phyloP scores from a whole-genome alignment of 768 basidiomycete species.

The Collybia mongolica region DNA sequence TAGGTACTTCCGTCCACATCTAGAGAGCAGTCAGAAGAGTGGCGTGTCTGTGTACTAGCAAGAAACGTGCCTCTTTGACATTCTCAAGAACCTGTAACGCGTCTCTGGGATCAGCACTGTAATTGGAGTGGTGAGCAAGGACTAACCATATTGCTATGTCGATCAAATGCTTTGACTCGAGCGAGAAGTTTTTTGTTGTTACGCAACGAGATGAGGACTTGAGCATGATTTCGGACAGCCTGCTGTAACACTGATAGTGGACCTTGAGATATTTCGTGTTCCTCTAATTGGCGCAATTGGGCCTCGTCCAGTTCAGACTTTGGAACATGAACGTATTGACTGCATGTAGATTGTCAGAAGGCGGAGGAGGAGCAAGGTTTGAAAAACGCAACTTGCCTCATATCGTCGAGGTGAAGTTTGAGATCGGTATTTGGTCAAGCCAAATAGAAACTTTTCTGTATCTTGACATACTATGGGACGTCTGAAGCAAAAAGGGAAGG shows the following conservation, averaged over 20 bases:
- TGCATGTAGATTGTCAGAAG: slow-evolving; percentile 25
- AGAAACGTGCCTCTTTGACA: slow-evolving; percentile 80
- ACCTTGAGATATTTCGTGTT: slow-evolving; percentile 98
- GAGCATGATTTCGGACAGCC: slow-evolving; percentile 95
- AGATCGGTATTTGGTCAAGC: slow-evolving; percentile 25
- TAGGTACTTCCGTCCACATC: slow-evolving; percentile 99
- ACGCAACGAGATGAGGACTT: slow-evolving; percentile 93
- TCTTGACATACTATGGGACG: slow-evolving; percentile 59
- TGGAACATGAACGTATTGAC: slow-evolving; percentile 95
- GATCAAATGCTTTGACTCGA: slow-evolving; percentile 96
- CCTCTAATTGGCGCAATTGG: slow-evolving; percentile 92
- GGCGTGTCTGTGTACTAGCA: background rate
- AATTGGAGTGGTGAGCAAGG: background rate
- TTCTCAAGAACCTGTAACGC: slow-evolving; percentile 84
- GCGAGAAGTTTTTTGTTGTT: slow-evolving; percentile 98
- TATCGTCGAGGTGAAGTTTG: slow-evolving; percentile 17
- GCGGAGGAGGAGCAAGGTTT: background rate
- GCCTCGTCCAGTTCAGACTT: slow-evolving; percentile 98
- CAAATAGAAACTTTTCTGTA: slow-evolving; percentile 34
- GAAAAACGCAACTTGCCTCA: slow-evolving; percentile 31
- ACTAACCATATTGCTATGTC: slow-evolving; percentile 97
- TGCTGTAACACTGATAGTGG: slow-evolving; percentile 95
- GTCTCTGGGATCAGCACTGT: slow-evolving; percentile 11
- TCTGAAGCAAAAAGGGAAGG: slow-evolving; percentile 80
- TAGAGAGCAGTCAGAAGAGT: slow-evolving; percentile 27